These are phyloP conservation scores for Candida silvatica DNA, from an alignment of 805 yeast genomes.

Conservation along the genomic window DNA sequence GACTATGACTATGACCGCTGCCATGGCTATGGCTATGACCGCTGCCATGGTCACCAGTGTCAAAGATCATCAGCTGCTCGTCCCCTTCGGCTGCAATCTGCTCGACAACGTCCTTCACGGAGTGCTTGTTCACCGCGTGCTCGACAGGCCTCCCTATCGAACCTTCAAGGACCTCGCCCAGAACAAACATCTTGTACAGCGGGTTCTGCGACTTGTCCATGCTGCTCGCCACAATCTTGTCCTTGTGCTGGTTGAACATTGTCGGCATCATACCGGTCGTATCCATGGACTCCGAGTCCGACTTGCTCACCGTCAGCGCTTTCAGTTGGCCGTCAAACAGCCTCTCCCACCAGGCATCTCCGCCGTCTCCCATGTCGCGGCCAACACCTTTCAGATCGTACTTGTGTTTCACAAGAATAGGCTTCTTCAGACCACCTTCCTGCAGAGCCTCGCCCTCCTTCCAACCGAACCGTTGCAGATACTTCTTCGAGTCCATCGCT, in stretches of 20 bases:
- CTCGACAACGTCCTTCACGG: not conserved
- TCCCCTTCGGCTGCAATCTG: constrained; percentile 14
- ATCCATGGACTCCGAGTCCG: constrained; percentile 3
- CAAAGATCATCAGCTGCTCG: constrained; percentile 8
- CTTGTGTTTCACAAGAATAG: constrained; percentile 84
- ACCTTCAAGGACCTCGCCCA: constrained; percentile 79
- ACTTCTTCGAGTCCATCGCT: constrained; percentile 65
- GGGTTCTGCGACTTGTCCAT: constrained; percentile 55
- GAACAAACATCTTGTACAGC: constrained; percentile 76
- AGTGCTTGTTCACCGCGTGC: not conserved
- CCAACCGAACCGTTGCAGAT: constrained; percentile 83
- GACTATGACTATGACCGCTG: not conserved
- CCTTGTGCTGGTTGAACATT: constrained; percentile 18
- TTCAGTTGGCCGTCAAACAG: constrained; percentile 90
- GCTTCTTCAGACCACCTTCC: constrained; percentile 73
- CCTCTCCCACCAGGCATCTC: constrained; percentile 98
- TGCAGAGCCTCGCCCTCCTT: constrained; percentile 79
- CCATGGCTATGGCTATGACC: too few species aligned
- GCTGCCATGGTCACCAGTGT: not conserved
- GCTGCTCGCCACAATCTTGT: constrained; percentile 35
- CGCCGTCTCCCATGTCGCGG: constrained; percentile 58
- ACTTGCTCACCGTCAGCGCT: constrained; percentile 38
- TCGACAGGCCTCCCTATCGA: constrained; percentile 31
- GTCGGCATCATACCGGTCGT: not conserved
- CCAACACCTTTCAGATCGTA: constrained; percentile 90